phyloP scores from a whole-genome alignment of 345 rosid genomes.

The Pistacia atlantica region DNA sequence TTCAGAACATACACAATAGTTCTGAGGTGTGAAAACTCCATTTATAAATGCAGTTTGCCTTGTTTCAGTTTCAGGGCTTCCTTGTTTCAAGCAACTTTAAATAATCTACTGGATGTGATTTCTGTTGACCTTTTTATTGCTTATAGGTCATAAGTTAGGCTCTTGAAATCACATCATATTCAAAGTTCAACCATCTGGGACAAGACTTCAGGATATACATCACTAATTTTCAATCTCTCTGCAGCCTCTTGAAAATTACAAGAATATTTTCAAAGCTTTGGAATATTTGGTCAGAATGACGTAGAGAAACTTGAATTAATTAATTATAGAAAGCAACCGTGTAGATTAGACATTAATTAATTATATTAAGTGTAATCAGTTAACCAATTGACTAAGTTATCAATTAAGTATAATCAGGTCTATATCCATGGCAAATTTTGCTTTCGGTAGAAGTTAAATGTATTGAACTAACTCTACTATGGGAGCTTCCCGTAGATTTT shows the following conservation, averaged over 20 bases:
- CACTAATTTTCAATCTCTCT: too few species aligned
- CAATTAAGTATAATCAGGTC: too few species aligned
- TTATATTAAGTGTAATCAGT: too few species aligned
- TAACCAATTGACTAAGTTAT: too few species aligned
- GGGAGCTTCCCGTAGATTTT: too few species aligned
- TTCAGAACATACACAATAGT: too few species aligned
- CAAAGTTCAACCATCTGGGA: not conserved
- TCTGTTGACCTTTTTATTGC: slow-evolving; percentile 1
- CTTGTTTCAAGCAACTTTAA: not conserved
- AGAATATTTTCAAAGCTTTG: not conserved
- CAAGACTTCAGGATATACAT: too few species aligned
- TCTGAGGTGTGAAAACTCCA: too few species aligned
- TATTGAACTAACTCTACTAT: not conserved
- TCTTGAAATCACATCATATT: not conserved
- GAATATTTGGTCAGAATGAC: too few species aligned
- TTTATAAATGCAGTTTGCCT: slow-evolving; percentile 3
- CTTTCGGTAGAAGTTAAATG: not conserved
- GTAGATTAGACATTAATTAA: too few species aligned
- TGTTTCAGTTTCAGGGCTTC: not conserved
- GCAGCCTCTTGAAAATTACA: not conserved
- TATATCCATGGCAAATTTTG: slow-evolving; percentile 3
- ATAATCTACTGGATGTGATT: not conserved
- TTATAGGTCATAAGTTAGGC: not conserved
- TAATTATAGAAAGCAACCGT: too few species aligned
- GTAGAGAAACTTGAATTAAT: too few species aligned